Evolutionary conservation across 2,329 filamentous ascomycete species (phyloP).

Genomic region (Diaporthe nobilis): DNA sequence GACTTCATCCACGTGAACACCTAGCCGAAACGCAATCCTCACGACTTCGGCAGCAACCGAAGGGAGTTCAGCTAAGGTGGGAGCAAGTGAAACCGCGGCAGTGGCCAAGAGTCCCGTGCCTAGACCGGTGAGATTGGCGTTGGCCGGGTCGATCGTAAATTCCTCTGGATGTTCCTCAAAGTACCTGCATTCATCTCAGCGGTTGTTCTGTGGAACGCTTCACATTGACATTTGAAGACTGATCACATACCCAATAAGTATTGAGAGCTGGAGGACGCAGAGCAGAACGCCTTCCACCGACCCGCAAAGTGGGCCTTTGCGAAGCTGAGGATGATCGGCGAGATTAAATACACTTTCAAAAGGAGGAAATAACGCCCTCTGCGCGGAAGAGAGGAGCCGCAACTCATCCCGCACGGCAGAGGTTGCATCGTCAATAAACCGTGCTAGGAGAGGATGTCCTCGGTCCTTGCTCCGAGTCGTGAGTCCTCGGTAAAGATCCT

Average conservation of each 20-base stretch:
- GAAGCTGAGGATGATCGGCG: constrained; percentile 52
- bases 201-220: not conserved
- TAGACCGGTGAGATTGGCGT: constrained; percentile 55
- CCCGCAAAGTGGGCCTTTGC: constrained; percentile 57
- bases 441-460: constrained; percentile 52
- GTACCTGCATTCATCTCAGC: not conserved
- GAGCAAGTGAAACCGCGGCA: constrained; percentile 58
- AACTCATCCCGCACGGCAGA: constrained; percentile 57
- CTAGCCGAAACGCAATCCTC: constrained; percentile 61
- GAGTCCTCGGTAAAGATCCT: constrained; percentile 56
- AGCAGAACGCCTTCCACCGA: constrained; percentile 62
- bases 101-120: constrained; percentile 61
- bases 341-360: constrained; percentile 56
- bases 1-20: constrained; percentile 58
- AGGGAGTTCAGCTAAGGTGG: constrained; percentile 55
- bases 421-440: constrained; percentile 58
- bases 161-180: constrained; percentile 35
- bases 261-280: constrained; percentile 55
- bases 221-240: not conserved
- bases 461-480: constrained; percentile 57
- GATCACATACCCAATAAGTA: constrained; percentile 58
- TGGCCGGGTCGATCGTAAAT: constrained; percentile 45
- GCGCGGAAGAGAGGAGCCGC: constrained; percentile 46
- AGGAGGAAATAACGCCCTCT: constrained; percentile 51
- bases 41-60: constrained; percentile 58